phyloP scores from a whole-genome alignment of 805 yeast genomes.

The Cyberlindnera lachancei region DNA sequence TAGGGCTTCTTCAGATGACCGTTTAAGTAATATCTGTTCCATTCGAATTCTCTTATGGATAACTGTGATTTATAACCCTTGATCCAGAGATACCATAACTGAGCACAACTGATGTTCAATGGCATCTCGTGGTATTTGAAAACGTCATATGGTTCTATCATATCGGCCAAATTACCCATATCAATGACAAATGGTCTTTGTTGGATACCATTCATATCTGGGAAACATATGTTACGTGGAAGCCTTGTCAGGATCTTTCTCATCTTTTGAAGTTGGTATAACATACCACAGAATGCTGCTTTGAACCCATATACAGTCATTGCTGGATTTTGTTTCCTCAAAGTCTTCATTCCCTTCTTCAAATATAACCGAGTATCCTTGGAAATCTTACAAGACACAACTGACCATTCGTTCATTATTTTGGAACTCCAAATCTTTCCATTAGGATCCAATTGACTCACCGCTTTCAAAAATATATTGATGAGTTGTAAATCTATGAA shows the following conservation, averaged over 20 bases:
- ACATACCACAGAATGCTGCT: background rate
- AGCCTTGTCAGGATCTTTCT: background rate
- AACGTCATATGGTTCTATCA: conserved; percentile 1
- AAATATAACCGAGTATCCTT: background rate
- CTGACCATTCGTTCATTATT: background rate
- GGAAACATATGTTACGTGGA: background rate
- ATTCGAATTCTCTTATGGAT: conserved; percentile 1
- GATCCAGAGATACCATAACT: conserved; percentile 6
- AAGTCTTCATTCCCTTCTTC: background rate
- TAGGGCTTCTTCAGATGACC: too few relatives aligned
- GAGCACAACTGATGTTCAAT: conserved; percentile 1
- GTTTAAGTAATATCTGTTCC: background rate
- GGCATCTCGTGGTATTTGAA: conserved; percentile 1
- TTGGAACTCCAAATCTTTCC: background rate
- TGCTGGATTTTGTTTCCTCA: background rate
- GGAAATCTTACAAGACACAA: background rate
- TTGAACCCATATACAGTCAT: background rate
- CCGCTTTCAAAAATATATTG: background rate
- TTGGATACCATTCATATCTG: background rate
- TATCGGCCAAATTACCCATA: conserved; percentile 3
- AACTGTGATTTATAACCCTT: conserved; percentile 1
- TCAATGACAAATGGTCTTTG: conserved; percentile 7
- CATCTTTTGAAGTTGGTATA: background rate
- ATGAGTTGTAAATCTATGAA: conserved; percentile 1
- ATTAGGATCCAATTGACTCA: background rate